Percentiles rank a stretch among this genome's conserved stretches.
Conservation (phyloP, 129 eudicot genomes). For the Pseudognaphalium luteoalbum region DNA sequence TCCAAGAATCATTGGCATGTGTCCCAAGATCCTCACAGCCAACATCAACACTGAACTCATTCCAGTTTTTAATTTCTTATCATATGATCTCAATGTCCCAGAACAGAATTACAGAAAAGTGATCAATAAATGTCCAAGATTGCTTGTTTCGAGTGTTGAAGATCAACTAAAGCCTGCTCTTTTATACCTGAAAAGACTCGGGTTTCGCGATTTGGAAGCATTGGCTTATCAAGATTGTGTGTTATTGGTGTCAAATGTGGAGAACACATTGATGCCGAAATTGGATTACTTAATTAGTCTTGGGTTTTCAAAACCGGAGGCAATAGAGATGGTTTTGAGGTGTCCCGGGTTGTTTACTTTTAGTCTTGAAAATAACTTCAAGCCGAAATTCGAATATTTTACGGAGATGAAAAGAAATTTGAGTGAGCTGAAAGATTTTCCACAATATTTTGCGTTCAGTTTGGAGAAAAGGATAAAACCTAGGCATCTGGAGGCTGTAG, state of each 20-base stretch:
- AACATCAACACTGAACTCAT: slow-evolving; percentile 50
- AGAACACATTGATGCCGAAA: slow-evolving; percentile 74
- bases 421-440: slow-evolving; percentile 73
- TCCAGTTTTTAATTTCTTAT: slow-evolving; percentile 74
- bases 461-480: slow-evolving; percentile 94
- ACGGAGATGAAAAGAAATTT: slow-evolving; percentile 58
- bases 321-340: slow-evolving; percentile 77
- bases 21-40: slow-evolving; percentile 73
- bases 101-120: slow-evolving; percentile 57
- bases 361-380: slow-evolving; percentile 76
- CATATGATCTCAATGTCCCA: slow-evolving; percentile 61
- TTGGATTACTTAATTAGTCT: slow-evolving; percentile 56
- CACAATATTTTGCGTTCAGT: slow-evolving; percentile 89
- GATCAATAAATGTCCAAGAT: slow-evolving; percentile 84
- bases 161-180: slow-evolving; percentile 85
- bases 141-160: slow-evolving; percentile 65
- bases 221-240: slow-evolving; percentile 81
- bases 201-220: slow-evolving; percentile 58
- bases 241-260: slow-evolving; percentile 80
- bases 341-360: slow-evolving; percentile 87
- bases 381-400: slow-evolving; percentile 79
- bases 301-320: slow-evolving; percentile 76
- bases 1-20: slow-evolving; percentile 84
- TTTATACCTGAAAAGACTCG: slow-evolving; percentile 68
- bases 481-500: slow-evolving; percentile 62